These are phyloP conservation scores for Schwanniomyces vanrijiae DNA, from an alignment of 805 yeast species.

Conservation along the genomic window DNA sequence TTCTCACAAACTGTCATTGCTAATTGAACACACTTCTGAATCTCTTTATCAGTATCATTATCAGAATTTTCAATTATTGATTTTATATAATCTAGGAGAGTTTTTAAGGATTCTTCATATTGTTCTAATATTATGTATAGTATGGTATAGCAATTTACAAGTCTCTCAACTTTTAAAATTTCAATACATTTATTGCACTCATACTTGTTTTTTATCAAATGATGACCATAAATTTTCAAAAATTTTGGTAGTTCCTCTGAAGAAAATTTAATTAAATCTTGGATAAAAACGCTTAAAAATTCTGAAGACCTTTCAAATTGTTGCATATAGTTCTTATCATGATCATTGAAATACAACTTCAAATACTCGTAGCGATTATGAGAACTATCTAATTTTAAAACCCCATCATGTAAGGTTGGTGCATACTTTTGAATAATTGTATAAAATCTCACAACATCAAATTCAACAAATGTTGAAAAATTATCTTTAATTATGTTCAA, in stretches of 20 bases:
- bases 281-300: background rate
- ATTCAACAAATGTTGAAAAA: constrained; percentile 20
- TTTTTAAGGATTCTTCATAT: constrained; percentile 29
- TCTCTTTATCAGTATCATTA: constrained; percentile 1
- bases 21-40: constrained; percentile 33
- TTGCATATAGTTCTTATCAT: background rate
- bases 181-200: constrained; percentile 7
- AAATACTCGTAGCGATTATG: constrained; percentile 32
- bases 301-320: constrained; percentile 6
- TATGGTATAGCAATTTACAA: constrained; percentile 31
- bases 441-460: constrained; percentile 37
- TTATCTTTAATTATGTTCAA: constrained; percentile 21
- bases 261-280: background rate
- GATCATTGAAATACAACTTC: constrained; percentile 20
- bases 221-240: constrained; percentile 9
- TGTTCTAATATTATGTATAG: constrained; percentile 21
- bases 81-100: constrained; percentile 20
- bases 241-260: constrained; percentile 3
- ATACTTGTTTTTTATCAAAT: constrained; percentile 5
- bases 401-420: constrained; percentile 40
- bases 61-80: constrained; percentile 11
- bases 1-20: constrained; percentile 33
- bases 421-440: constrained; percentile 31
- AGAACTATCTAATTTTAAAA: constrained; percentile 27
- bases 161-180: constrained; percentile 19